A percentile compares a stretch with the other conserved stretches of the same genome.
Evolutionary conservation across 768 basidiomycete genomes (phyloP).

Genomic region (Leccinum sublutescens): DNA sequence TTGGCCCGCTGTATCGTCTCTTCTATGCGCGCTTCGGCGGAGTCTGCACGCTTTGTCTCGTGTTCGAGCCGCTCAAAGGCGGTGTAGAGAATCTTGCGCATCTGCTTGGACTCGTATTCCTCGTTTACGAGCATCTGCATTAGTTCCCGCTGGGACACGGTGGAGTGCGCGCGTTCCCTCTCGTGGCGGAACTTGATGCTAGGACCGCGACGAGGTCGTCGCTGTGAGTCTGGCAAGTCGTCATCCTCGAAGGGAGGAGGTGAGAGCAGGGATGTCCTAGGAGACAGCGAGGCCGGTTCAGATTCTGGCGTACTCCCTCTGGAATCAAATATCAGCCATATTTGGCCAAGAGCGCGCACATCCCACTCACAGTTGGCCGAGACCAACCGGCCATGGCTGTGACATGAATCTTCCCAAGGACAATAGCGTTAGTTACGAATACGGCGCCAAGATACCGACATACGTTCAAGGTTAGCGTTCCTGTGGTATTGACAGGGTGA

Average conservation of each 20-base stretch:
- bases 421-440: slow-evolving; percentile 8
- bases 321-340: slow-evolving; percentile 1
- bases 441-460: background rate
- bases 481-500: background rate
- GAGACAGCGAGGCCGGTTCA: slow-evolving; percentile 28
- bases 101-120: slow-evolving; percentile 40
- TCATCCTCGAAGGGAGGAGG: slow-evolving; percentile 18
- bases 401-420: slow-evolving; percentile 22
- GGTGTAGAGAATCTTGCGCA: slow-evolving; percentile 37
- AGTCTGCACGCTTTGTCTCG: slow-evolving; percentile 36
- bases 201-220: slow-evolving; percentile 29
- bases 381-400: slow-evolving; percentile 21
- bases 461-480: slow-evolving; percentile 4
- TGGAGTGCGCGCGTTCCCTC: slow-evolving; percentile 34
- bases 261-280: slow-evolving; percentile 29
- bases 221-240: background rate
- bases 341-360: background rate
- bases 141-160: slow-evolving; percentile 29
- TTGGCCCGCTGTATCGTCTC: slow-evolving; percentile 30
- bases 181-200: slow-evolving; percentile 33
- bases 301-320: slow-evolving; percentile 26
- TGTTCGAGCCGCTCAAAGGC: slow-evolving; percentile 39
- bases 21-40: slow-evolving; percentile 34
- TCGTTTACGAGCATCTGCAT: slow-evolving; percentile 37
- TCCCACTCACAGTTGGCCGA: slow-evolving; percentile 20